Evolutionary conservation across 108 stramenopile species (phyloP), one percentile per base, ranked within the genome.

Genomic region (Skeletonema potamos): DNA sequence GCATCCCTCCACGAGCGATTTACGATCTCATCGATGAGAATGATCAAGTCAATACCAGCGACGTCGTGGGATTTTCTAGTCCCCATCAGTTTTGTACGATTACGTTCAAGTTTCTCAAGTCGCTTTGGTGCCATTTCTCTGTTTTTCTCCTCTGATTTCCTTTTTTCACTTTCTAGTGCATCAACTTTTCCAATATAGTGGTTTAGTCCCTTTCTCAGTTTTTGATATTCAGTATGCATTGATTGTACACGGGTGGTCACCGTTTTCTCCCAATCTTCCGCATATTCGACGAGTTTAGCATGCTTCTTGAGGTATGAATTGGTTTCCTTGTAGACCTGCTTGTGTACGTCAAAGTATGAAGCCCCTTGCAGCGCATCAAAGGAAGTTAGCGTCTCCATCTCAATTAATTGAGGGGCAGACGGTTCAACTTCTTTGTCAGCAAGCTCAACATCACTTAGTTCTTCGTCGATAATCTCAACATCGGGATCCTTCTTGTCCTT

Each of bases 171-270:
- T 29, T 64, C 15, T 36, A 82, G 30, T 32, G 65, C 54, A 36
- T 64, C 61, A 27, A 82, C 65, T 58, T 82, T 82, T 54, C 57
- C 63, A 17, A 54, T 66, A 34, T 82, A 82, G 51, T 82, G 81
- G 20, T 73, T 57, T 3, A 82, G 37, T 43, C 59, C 39, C 32
- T 66, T 73, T 29, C 81, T 72, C 36, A 73, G 33, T 56, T 73
- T 78, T 29, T 55, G 46, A 61, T 77, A 82, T 17, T 68, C 72
- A 6, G 29, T 33, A 60, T 77, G 61, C 24, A 34, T 56, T 12
- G 65, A 56, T 24, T 73, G 26, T 11, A 82, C 77, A 28, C 81
- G 54, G 18, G 51, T 73, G 20, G 72, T 46, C 13, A 82, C 56
- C 7, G 46, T 59, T 3, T 58, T 33, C 20, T 77, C 76, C 81